Evolutionary conservation across 2,329 filamentous ascomycete species (phyloP).

Genomic region (Paraphoma chrysanthemicola): DNA sequence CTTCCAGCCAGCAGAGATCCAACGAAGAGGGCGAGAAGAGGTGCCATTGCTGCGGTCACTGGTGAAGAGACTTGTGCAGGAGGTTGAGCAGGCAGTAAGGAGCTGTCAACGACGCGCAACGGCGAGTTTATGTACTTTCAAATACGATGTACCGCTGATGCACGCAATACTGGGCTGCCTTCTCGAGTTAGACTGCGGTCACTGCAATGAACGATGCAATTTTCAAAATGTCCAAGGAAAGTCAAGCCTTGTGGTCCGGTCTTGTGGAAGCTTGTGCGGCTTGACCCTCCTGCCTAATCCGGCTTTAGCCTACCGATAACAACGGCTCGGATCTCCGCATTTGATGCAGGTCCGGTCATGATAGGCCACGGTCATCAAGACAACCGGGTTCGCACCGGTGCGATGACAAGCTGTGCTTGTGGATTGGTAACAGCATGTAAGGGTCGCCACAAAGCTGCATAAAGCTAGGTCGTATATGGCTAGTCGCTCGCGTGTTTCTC

Average conservation of each 20-base stretch:
- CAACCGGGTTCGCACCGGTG: neutral
- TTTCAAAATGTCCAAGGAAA: conserved; percentile 6
- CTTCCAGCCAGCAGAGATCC: conserved; percentile 30
- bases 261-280: conserved; percentile 18
- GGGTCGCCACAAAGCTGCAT: neutral
- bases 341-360: neutral
- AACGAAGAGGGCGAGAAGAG: conserved; percentile 29
- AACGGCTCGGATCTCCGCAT: neutral
- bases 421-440: neutral
- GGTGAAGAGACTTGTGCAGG: neutral
- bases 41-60: conserved; percentile 23
- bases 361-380: neutral
- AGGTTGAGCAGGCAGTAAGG: neutral
- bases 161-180: neutral
- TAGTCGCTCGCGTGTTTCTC: neutral
- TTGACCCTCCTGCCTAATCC: conserved; percentile 15
- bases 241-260: conserved; percentile 14
- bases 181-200: conserved; percentile 1
- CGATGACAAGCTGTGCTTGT: neutral
- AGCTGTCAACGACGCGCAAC: neutral
- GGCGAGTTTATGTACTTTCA: neutral
- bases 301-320: conserved; percentile 14
- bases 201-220: conserved; percentile 1
- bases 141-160: neutral
- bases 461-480: neutral